A percentile compares a stretch with the other conserved stretches of the same genome.
These are phyloP conservation scores for Puccinia novopanici DNA, from an alignment of 1,284 basidiomycete species.

Conservation along the genomic window DNA sequence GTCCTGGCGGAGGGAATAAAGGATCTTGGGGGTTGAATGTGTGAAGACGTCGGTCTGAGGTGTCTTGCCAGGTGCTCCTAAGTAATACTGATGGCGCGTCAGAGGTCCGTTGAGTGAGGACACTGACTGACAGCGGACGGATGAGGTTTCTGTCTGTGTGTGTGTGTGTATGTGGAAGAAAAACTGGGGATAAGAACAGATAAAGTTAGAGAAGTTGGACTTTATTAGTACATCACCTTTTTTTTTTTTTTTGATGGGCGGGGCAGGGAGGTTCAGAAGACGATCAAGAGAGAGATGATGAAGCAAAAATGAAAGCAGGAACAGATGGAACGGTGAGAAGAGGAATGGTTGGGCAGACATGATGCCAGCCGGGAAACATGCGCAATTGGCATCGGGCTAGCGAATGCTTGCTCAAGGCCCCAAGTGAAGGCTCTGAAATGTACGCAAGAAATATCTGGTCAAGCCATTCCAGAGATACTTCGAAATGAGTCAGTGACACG, in stretches of 20 bases:
- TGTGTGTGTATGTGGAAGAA: neutral
- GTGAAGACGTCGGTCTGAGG: neutral
- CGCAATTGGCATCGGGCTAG: slow-evolving; percentile 27
- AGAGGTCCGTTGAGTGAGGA: neutral
- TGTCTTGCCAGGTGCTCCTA: neutral
- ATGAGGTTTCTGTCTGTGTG: neutral
- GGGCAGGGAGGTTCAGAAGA: neutral
- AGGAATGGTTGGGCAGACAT: slow-evolving; percentile 12
- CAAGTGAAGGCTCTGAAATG: neutral
- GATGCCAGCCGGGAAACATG: slow-evolving; percentile 30
- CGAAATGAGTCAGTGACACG: neutral
- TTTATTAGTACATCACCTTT: slow-evolving; percentile 31
- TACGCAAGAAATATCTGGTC: neutral
- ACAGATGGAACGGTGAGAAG: neutral
- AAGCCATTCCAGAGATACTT: neutral
- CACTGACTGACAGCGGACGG: neutral
- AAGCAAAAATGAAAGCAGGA: neutral
- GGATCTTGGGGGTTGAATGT: neutral
- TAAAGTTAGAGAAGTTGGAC: slow-evolving; percentile 12
- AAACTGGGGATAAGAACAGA: neutral
- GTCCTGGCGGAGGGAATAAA: neutral
- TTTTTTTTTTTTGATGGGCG: neutral
- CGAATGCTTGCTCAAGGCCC: slow-evolving; percentile 12
- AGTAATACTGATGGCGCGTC: neutral
- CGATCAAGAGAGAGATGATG: neutral